A percentile compares a stretch with the other conserved stretches of the same genome.
Conservation (phyloP, 192 early-diverging fungal species). For the Rhizophlyctis rosea region DNA sequence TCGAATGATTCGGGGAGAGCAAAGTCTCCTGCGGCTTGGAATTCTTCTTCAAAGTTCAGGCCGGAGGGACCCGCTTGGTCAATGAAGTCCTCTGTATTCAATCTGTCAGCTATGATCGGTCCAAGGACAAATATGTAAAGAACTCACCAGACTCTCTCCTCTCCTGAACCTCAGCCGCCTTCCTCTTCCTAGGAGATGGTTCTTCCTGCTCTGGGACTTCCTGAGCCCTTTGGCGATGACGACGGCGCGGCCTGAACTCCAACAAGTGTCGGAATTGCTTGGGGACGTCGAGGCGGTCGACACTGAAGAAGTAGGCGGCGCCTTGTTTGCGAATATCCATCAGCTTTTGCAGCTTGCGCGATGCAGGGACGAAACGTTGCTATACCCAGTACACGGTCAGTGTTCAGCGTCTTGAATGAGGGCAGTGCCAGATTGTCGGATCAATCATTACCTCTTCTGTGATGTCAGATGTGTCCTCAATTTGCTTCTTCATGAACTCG, state of each 20-base stretch:
- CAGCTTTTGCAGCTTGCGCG: slow-evolving; percentile 40
- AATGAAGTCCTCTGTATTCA: too few relatives aligned
- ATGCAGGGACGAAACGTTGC: slow-evolving; percentile 41
- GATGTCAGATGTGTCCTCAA: slow-evolving; percentile 60
- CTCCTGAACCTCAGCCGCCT: too few relatives aligned
- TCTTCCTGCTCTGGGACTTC: neutral
- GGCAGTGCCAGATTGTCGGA: neutral
- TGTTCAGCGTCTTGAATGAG: neutral
- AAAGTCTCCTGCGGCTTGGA: too few relatives aligned
- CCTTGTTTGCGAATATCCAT: slow-evolving; percentile 33
- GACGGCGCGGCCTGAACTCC: too few relatives aligned
- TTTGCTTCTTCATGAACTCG: slow-evolving; percentile 44
- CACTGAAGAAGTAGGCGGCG: slow-evolving; percentile 34
- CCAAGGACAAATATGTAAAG: too few relatives aligned
- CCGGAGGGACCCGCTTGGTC: too few relatives aligned
- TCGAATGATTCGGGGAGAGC: neutral
- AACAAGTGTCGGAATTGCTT: too few relatives aligned
- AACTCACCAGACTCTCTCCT: too few relatives aligned
- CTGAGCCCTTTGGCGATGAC: too few relatives aligned
- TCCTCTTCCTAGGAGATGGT: neutral
- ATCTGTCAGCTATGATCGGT: too few relatives aligned
- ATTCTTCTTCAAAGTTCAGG: slow-evolving; percentile 5
- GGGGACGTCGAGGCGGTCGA: too few relatives aligned
- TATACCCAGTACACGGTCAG: slow-evolving; percentile 21
- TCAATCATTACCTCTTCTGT: neutral